Evolutionary conservation across 2,329 filamentous ascomycete genomes (phyloP).

Genomic region (Colletotrichum siamense): DNA sequence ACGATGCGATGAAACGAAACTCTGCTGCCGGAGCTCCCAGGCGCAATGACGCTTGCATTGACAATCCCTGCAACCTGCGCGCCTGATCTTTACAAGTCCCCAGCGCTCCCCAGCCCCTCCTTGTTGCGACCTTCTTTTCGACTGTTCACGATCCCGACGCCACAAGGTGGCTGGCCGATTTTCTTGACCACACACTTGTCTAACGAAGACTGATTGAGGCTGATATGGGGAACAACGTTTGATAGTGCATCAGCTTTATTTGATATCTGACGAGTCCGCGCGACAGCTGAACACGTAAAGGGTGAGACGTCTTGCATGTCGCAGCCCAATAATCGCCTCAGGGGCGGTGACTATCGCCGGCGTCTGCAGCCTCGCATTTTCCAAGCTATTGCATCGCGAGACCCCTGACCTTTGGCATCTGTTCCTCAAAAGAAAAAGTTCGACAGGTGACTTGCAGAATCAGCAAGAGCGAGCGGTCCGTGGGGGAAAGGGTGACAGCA

Average conservation of each 20-base stretch:
- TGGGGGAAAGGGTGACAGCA: rapidly evolving
- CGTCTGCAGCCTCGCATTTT: background rate
- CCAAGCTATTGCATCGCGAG: background rate
- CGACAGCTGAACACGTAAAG: background rate
- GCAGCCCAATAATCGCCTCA: background rate
- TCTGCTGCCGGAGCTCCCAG: constrained; percentile 10
- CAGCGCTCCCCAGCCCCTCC: background rate
- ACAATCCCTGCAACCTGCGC: background rate
- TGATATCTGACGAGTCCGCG: background rate
- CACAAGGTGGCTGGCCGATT: constrained; percentile 10
- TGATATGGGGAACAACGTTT: background rate
- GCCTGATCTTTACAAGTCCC: background rate
- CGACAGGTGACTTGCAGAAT: background rate
- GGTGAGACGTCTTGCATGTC: background rate
- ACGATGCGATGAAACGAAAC: constrained; percentile 22
- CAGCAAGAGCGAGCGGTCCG: background rate
- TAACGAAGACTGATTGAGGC: background rate
- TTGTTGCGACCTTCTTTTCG: background rate
- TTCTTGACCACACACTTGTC: background rate
- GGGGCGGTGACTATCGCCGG: background rate
- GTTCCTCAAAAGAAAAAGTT: background rate
- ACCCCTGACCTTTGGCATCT: background rate
- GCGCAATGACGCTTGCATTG: constrained; percentile 21
- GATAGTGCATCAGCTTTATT: background rate
- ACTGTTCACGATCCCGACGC: constrained; percentile 7